These are phyloP conservation scores for Arabis alpina DNA, from an alignment of 345 rosid species.

Conservation along the genomic window DNA sequence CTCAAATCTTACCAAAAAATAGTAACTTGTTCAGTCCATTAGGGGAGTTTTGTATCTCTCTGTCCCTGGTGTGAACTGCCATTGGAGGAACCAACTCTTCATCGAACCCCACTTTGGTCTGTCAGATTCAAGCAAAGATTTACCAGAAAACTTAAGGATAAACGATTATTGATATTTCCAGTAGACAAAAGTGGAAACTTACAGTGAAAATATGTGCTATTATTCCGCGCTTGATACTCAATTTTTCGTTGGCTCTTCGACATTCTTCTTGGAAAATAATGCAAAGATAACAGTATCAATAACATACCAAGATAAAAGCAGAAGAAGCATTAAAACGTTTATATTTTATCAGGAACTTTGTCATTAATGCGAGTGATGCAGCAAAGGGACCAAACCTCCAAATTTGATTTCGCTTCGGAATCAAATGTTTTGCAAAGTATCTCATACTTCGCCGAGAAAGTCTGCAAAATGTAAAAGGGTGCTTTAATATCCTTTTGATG, in stretches of 20 bases:
- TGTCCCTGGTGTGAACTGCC: conserved; percentile 5
- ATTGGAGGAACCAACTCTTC: conserved; percentile 26
- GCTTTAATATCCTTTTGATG: not conserved
- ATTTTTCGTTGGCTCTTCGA: conserved; percentile 21
- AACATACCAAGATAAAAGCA: conserved; percentile 13
- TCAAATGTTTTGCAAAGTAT: conserved; percentile 92
- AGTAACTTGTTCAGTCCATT: conserved; percentile 14
- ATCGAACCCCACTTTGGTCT: not conserved
- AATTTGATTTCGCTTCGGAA: conserved; percentile 59
- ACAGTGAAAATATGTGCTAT: conserved; percentile 17
- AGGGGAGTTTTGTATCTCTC: not conserved
- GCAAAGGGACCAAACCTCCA: conserved; percentile 55
- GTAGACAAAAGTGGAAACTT: conserved; percentile 19
- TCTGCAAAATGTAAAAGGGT: conserved; percentile 44
- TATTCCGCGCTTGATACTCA: conserved; percentile 27
- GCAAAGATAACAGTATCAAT: conserved; percentile 22
- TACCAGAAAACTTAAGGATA: not conserved
- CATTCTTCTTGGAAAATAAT: conserved; percentile 27
- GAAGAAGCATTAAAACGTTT: not conserved
- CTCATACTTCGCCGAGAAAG: conserved; percentile 61
- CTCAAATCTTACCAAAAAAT: conserved; percentile 3
- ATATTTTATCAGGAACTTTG: conserved; percentile 4
- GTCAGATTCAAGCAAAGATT: not conserved
- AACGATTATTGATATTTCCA: not conserved
- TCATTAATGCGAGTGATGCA: conserved; percentile 18